phyloP scores from a whole-genome alignment of 2,329 filamentous ascomycete species.

The Metarhizium anisopliae region DNA sequence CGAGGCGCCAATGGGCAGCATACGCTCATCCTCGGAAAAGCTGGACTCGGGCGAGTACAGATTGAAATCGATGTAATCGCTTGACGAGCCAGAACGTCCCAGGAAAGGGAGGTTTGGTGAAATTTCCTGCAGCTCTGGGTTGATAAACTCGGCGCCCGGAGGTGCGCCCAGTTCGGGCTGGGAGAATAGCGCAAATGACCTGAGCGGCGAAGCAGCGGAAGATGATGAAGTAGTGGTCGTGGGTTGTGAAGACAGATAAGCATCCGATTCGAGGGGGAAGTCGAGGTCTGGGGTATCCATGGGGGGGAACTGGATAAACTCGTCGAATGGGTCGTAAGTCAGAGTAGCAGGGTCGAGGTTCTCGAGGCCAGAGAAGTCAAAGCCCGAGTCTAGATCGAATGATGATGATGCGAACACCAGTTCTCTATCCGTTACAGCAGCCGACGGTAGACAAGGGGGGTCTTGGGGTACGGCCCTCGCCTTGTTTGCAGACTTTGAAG shows the following conservation, averaged over 20 bases:
- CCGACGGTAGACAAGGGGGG: constrained; percentile 13
- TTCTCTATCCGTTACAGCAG: neutral
- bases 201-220: constrained; percentile 16
- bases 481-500: constrained; percentile 33
- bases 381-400: constrained; percentile 12
- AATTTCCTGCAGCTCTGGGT: constrained; percentile 3
- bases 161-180: constrained; percentile 11
- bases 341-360: constrained; percentile 8
- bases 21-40: constrained; percentile 39
- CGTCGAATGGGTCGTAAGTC: constrained; percentile 30
- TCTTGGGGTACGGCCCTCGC: constrained; percentile 17
- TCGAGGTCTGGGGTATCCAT: constrained; percentile 30
- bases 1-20: constrained; percentile 20
- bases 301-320: constrained; percentile 36
- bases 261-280: constrained; percentile 35
- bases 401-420: constrained; percentile 1
- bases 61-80: constrained; percentile 45
- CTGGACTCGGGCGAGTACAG: constrained; percentile 43
- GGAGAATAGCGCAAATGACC: constrained; percentile 16
- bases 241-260: constrained; percentile 31
- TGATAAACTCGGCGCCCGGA: constrained; percentile 5
- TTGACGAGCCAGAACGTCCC: constrained; percentile 8
- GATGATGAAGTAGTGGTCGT: constrained; percentile 12
- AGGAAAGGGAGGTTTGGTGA: constrained; percentile 29
- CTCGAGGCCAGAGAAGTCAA: constrained; percentile 15